Percentiles rank a stretch among this genome's conserved stretches.
phyloP scores from a whole-genome alignment of 2,329 filamentous ascomycete species.

The Daldinia sp. region DNA sequence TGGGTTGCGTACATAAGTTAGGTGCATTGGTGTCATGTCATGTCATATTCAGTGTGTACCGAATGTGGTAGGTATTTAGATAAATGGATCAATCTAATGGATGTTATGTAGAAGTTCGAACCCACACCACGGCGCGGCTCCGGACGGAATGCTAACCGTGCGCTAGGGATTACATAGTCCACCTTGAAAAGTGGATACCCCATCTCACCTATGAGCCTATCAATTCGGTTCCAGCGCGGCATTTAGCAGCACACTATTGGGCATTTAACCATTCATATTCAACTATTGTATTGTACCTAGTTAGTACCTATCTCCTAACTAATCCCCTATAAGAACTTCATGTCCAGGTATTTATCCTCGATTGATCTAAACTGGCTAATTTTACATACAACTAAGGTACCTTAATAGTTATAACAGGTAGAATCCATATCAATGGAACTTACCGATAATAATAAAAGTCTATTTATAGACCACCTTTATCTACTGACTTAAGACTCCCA shows the following conservation, averaged over 20 bases:
- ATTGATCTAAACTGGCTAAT: too few species aligned
- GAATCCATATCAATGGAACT: background rate
- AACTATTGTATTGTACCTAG: too few species aligned
- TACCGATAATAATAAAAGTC: background rate
- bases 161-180: background rate
- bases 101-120: background rate
- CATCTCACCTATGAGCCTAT: background rate
- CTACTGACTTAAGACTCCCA: background rate
- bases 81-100: background rate
- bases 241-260: too few species aligned
- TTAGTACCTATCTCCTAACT: too few species aligned
- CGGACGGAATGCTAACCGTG: constrained; percentile 14
- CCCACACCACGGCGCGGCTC: constrained; percentile 26
- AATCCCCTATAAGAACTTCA: background rate
- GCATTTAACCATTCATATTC: background rate
- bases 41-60: background rate
- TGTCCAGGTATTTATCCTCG: background rate
- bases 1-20: background rate
- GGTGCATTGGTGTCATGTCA: too few species aligned
- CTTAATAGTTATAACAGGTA: background rate
- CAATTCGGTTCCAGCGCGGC: background rate
- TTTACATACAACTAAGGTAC: background rate
- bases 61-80: background rate
- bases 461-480: background rate
- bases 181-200: background rate